A percentile compares a stretch with the other conserved stretches of the same genome.
These are phyloP conservation scores for Pseudoscleropodium purum DNA, from an alignment of 225 moss, liverwort and hornwort genomes.

Conservation along the genomic window DNA sequence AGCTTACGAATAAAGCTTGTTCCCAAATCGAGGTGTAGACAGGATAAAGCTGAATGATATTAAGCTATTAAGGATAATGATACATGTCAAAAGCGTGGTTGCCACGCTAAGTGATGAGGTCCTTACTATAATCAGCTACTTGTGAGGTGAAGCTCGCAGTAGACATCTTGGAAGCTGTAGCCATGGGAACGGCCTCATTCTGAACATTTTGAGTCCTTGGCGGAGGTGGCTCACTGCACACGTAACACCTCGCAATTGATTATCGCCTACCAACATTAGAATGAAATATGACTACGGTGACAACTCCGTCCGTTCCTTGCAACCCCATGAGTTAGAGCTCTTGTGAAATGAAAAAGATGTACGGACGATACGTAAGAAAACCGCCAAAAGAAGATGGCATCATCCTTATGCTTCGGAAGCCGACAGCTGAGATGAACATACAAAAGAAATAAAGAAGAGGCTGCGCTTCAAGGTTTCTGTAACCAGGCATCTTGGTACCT, in stretches of 20 bases:
- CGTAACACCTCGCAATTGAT: not conserved
- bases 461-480: not conserved
- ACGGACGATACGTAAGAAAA: not conserved
- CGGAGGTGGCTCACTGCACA: constrained; percentile 31
- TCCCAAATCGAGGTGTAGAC: not conserved
- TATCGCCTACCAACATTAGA: not conserved
- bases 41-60: not conserved
- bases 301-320: not conserved
- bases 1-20: not conserved
- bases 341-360: not conserved
- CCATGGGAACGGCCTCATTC: constrained; percentile 1
- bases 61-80: not conserved
- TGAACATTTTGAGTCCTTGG: constrained; percentile 7
- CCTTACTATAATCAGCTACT: constrained; percentile 18
- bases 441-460: not conserved
- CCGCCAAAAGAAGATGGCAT: not conserved
- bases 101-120: constrained; percentile 9
- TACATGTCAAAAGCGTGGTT: not conserved
- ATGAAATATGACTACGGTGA: not conserved
- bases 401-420: not conserved
- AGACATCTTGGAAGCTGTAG: constrained; percentile 15
- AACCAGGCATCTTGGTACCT: not conserved
- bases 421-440: not conserved
- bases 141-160: constrained; percentile 19
- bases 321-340: not conserved